Base-by-base conservation (phyloP, 202 grass and related monocot species). In the Saccharum hybrid region DNA sequence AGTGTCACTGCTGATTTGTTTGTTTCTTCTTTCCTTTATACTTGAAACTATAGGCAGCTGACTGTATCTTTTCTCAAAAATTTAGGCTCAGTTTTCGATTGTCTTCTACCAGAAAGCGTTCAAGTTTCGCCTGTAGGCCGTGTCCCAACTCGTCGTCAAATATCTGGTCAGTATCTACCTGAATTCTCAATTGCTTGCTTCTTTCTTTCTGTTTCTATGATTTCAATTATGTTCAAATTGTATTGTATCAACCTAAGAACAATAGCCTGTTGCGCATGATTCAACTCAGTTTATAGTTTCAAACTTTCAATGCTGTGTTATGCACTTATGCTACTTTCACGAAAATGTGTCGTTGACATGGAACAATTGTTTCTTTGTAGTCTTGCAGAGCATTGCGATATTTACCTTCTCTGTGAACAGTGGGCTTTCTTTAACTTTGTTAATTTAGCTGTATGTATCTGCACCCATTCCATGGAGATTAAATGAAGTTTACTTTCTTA, bases 51-150 rank as follows among this genome's bases (percentile, higher is more conserved):
- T 46, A 65, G 12, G 42, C 19, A 59, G 71, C 16, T 87, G 64
- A 75, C 77, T 86, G 48, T 41, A 60, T 83, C 56, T 46, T 64
- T 3, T 3, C 51, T 3, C 41, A 3, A 70, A 74, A 74, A 36
- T 45, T 18, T 83, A 98, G 96, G 96, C 66, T 96, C 91, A 12
- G 89, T 93, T 70, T 94, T 91, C 65, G 77, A 93, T 64, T 98
- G 96, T 71, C 88, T 95, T 79, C 89, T 98, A 71, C 96, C 93
- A 59, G 96, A 98, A 75, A 93, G 85, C 64, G 92, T 98, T 81
- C 96, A 92, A 75, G 90, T 93, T 81, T 88, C 90, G 34, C 74
- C 93, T 85, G 87, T 98, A 23, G 87, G 89, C 46, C 89, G 89
- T 68, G 80, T 92, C 72, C 96, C 91, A 69, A 86, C 87, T 81